A percentile compares a stretch with the other conserved stretches of the same genome.
Conservation (phyloP, 2,329 filamentous ascomycete genomes). For the Xylaria sp. region DNA sequence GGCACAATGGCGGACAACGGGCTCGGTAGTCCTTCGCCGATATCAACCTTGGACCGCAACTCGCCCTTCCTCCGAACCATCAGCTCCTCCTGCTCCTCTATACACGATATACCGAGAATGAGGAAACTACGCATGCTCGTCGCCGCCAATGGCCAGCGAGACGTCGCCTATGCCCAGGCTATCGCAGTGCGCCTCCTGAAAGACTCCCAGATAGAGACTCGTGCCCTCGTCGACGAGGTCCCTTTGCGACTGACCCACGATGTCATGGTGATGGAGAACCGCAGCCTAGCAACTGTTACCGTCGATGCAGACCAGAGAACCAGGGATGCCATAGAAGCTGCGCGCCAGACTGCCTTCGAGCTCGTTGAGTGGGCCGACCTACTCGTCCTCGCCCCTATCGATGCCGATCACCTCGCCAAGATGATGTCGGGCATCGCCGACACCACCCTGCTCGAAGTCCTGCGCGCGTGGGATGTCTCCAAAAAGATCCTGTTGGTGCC, state of each 20-base stretch:
- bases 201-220: slow-evolving; percentile 64
- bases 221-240: slow-evolving; percentile 69
- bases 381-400: slow-evolving; percentile 81
- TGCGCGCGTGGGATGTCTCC: slow-evolving; percentile 84
- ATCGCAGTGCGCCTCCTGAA: slow-evolving; percentile 72
- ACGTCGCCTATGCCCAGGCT: slow-evolving; percentile 69
- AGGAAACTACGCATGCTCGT: slow-evolving; percentile 66
- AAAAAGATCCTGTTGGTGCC: slow-evolving; percentile 87
- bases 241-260: slow-evolving; percentile 67
- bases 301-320: slow-evolving; percentile 45
- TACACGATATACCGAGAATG: slow-evolving; percentile 47
- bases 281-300: slow-evolving; percentile 46
- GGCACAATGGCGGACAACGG: slow-evolving; percentile 22
- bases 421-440: slow-evolving; percentile 87
- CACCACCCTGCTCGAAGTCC: slow-evolving; percentile 77
- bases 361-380: slow-evolving; percentile 88
- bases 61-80: slow-evolving; percentile 27
- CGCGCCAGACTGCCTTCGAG: slow-evolving; percentile 62
- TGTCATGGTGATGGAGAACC: slow-evolving; percentile 64
- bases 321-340: slow-evolving; percentile 56
- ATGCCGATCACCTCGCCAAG: slow-evolving; percentile 82
- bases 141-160: slow-evolving; percentile 67
- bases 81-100: slow-evolving; percentile 41
- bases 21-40: neutral
- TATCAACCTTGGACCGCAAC: slow-evolving; percentile 1